These are phyloP conservation scores for Syzygium malaccense DNA, from an alignment of 441 rosid genomes.

Conservation along the genomic window DNA sequence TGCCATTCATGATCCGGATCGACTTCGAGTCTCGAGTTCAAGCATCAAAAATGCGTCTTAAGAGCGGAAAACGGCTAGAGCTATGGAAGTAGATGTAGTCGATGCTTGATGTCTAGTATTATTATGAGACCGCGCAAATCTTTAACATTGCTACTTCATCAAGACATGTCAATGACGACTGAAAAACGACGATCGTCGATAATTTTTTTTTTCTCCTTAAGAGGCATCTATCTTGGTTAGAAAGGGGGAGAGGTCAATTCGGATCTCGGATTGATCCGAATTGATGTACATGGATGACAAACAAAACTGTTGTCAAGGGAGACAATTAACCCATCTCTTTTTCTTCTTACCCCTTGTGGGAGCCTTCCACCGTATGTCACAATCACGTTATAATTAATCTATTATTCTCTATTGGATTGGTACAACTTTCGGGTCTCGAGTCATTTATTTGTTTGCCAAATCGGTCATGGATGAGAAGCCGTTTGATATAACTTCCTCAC, in stretches of 20 bases:
- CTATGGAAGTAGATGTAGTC: not conserved
- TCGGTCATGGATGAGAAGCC: not conserved
- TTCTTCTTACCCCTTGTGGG: not conserved
- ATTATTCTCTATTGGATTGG: not conserved
- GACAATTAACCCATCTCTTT: not conserved
- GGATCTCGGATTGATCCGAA: not conserved
- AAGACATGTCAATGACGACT: not conserved
- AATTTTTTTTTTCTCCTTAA: not conserved
- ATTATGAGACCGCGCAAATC: too few relatives aligned
- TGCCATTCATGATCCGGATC: not conserved
- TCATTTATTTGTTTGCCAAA: not conserved
- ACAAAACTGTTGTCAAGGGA: not conserved
- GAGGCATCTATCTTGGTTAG: not conserved
- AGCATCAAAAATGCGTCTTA: not conserved
- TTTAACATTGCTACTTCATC: too few relatives aligned
- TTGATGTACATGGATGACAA: not conserved
- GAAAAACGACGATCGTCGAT: not conserved
- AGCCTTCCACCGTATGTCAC: not conserved
- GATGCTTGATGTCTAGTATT: not conserved
- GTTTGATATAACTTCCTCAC: not conserved
- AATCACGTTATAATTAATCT: not conserved
- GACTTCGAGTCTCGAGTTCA: not conserved
- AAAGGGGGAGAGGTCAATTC: not conserved
- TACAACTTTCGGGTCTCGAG: fast-evolving
- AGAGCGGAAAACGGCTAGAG: not conserved